phyloP scores from a whole-genome alignment of 129 eudicot species.

The Escallonia rubra region DNA sequence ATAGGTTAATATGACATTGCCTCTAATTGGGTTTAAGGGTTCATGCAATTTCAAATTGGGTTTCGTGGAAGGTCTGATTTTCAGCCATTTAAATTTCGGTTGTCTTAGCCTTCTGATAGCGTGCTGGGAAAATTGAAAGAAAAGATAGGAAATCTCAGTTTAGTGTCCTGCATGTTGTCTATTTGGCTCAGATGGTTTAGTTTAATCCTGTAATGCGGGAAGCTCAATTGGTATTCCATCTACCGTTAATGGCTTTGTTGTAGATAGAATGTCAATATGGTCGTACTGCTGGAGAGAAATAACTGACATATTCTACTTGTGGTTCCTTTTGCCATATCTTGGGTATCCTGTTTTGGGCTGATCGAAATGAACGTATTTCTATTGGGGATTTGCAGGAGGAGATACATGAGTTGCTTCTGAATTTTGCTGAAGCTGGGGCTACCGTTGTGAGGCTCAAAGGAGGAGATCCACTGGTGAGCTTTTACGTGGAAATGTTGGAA shows the following conservation, averaged over 20 bases:
- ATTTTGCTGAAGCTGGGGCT: conserved; percentile 95
- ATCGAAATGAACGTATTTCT: not conserved
- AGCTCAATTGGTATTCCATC: too few relatives aligned
- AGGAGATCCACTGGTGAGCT: conserved; percentile 89
- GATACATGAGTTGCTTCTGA: conserved; percentile 85
- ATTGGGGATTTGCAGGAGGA: conserved; percentile 55
- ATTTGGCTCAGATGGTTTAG: too few relatives aligned
- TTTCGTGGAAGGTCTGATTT: not conserved
- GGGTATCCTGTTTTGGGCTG: too few relatives aligned
- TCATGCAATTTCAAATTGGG: not conserved
- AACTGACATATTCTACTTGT: too few relatives aligned
- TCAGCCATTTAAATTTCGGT: too few relatives aligned
- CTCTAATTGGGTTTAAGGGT: not conserved
- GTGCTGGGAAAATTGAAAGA: not conserved
- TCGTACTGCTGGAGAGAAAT: not conserved
- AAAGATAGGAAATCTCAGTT: not conserved
- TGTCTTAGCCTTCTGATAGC: too few relatives aligned
- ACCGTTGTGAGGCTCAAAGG: conserved; percentile 94
- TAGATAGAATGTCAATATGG: too few relatives aligned
- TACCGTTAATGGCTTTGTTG: too few relatives aligned
- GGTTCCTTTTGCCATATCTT: too few relatives aligned
- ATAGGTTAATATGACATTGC: not conserved
- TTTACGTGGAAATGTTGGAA: not conserved
- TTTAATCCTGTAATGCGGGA: too few relatives aligned
- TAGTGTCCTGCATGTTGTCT: not conserved